Base-by-base conservation (phyloP, 2,329 filamentous ascomycete species). In the Fusarium sp. region DNA sequence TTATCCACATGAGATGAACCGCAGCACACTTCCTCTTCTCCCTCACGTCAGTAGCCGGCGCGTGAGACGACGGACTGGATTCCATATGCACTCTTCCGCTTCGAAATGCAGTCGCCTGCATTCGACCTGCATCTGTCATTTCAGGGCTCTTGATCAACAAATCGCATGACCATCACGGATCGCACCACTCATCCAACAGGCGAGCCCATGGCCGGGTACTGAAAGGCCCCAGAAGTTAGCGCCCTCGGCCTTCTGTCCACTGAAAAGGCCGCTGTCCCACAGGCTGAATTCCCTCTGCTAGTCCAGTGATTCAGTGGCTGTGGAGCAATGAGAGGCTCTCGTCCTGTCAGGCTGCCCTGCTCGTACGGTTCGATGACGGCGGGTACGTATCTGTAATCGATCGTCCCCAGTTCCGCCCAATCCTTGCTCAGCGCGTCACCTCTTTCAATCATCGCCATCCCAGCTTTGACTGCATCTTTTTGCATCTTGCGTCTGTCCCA, bases 381-480 rank as follows among this genome's bases (percentile, higher is more conserved):
- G 62, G 64, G 64, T 59, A 74, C 58, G 63, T 66, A 63, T 68
- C 65, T 72, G 69, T 67, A 72, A 77, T 76, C 75, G 75, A 74
- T 71, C 47, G 62, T 62, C 68, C 66, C 69, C 62, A 59, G 65
- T 58, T n/a, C 65, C 64, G 66, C 57, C 75, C 70, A 77, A 78
- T 72, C 76, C 76, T 69, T 77, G 76, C 67, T 70, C 62, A 45
- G 71, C 67, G 67, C 74, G 66, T 66, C 70, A 68, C 74, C 74
- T 72, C 38, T 65, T 64, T 66, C 62, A 71, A 67, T 37, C 68
- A 73, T 74, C 73, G 62, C 62, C 69, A 69, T 69, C 74, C 64
- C 64, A 75, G 67, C 63, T 66, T 56, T 63, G 20, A 58, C 63
- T 67, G 66, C 65, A 63, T 69, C 62, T 67, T 63, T 67, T 50